Evolutionary conservation across 768 basidiomycete genomes (phyloP).

Genomic region (Clitopilus passeckerianus): DNA sequence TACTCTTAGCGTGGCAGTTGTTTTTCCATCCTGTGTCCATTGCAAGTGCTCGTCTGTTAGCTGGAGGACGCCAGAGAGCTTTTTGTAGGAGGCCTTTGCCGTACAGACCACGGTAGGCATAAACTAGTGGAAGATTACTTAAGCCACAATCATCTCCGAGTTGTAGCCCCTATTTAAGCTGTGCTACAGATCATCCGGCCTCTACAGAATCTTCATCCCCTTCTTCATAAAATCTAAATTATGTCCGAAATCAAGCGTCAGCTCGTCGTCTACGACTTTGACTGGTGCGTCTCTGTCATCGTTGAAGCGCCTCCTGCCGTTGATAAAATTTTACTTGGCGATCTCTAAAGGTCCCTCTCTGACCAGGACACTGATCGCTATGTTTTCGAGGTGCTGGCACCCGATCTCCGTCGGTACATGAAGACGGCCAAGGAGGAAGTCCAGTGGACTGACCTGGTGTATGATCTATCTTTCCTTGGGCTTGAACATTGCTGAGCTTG

Average conservation of each 20-base stretch:
- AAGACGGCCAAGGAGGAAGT: slow-evolving; percentile 52
- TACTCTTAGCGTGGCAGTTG: slow-evolving; percentile 59
- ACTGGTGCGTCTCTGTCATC: slow-evolving; percentile 57
- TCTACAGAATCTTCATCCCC: neutral
- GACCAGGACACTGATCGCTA: slow-evolving; percentile 98
- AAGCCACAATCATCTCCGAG: slow-evolving; percentile 10
- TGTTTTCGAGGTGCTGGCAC: slow-evolving; percentile 84
- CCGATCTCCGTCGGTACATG: slow-evolving; percentile 80
- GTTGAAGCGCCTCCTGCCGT: neutral
- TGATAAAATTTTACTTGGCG: neutral
- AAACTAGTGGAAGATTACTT: slow-evolving; percentile 22
- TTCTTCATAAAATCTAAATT: slow-evolving; percentile 4
- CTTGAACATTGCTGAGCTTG: neutral
- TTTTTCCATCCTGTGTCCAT: slow-evolving; percentile 77
- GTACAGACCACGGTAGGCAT: slow-evolving; percentile 69
- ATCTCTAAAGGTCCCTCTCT: slow-evolving; percentile 65
- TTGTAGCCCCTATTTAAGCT: slow-evolving; percentile 9
- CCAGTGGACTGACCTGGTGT: slow-evolving; percentile 98
- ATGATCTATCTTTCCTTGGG: slow-evolving; percentile 18
- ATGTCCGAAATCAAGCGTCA: slow-evolving; percentile 44
- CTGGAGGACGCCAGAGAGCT: slow-evolving; percentile 67
- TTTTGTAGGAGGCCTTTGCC: slow-evolving; percentile 84
- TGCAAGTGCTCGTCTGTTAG: slow-evolving; percentile 69
- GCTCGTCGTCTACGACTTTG: slow-evolving; percentile 93
- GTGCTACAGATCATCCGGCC: neutral